Percentiles rank a stretch among this genome's conserved stretches.
These are phyloP conservation scores for Microstegium vimineum DNA, from an alignment of 176 grass and related monocot species.

Conservation along the genomic window DNA sequence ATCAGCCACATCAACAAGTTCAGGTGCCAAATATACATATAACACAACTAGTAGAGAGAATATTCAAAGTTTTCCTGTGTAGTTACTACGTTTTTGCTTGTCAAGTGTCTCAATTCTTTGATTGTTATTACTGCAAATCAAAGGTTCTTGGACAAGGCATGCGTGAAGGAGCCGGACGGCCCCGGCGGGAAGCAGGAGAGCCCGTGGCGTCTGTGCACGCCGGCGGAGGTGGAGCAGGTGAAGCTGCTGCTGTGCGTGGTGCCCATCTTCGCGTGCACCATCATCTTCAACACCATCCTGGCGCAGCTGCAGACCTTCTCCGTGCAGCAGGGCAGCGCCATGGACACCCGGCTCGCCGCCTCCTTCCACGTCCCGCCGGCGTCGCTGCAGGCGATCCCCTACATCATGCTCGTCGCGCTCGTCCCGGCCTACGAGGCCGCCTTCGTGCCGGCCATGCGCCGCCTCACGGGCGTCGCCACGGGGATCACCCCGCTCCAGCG, in stretches of 20 bases:
- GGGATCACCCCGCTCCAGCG: constrained; percentile 84
- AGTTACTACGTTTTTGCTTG: neutral
- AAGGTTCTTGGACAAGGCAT: constrained; percentile 85
- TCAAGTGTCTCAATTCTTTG: neutral
- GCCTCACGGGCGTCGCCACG: constrained; percentile 46
- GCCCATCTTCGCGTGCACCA: constrained; percentile 84
- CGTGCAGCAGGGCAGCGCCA: constrained; percentile 70
- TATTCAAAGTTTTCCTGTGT: too few relatives aligned
- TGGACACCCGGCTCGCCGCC: constrained; percentile 45
- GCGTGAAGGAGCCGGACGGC: constrained; percentile 46
- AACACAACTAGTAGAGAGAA: too few relatives aligned
- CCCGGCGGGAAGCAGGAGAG: constrained; percentile 34
- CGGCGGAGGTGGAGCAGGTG: constrained; percentile 72
- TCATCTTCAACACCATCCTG: constrained; percentile 89
- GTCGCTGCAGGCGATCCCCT: constrained; percentile 80
- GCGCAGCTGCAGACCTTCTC: constrained; percentile 90
- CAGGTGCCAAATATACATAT: constrained; percentile 26
- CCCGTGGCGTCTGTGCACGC: constrained; percentile 57
- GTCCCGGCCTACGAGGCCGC: constrained; percentile 67
- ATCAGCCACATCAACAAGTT: constrained; percentile 55
- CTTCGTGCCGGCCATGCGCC: constrained; percentile 59
- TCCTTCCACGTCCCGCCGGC: constrained; percentile 68
- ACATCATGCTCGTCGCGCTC: constrained; percentile 50
- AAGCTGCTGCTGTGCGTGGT: constrained; percentile 73
- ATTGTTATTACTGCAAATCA: neutral